Base-by-base conservation (phyloP, 352 stramenopile species). In the Globisporangium viniferum region DNA sequence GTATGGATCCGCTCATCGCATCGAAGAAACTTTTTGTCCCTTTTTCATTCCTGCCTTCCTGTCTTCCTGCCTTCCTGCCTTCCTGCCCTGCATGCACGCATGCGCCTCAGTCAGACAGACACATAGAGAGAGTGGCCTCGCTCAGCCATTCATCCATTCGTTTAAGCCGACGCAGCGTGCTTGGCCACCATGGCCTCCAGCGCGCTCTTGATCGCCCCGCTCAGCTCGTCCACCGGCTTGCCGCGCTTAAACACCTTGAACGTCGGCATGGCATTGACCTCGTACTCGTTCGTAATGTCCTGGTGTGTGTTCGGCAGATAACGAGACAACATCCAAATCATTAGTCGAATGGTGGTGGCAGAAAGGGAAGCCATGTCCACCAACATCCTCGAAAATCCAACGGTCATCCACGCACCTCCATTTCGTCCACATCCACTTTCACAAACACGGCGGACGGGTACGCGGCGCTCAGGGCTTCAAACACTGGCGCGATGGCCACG, bases 171-270 rank as follows among this genome's bases (percentile, higher is more conserved):
- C 54, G 44, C 8, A 6, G 68, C 67, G 70, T 88, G 79, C 60
- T 82, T 85, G 51, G 73, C 74, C 24, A 90, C 72, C 58, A 89
- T 82, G 69, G 70, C 81, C 66, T 84, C 76, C 10, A 92, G 72
- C 31, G 79, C 81, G 51, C 68, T 84, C 61, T 78, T 74, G 65
- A 92, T 91, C 46, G 91, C 91, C 56, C 89, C 93, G 22, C 72
- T 81, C 22, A 98, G 72, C 76, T 97, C 81, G 46, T 97, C 87
- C 4, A 98, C 86, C 63, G 91, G 94, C n/a, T 81, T 82, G 59
- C 92, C 91, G 33, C 79, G 69, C 74, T 97, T 97, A 76, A 90
- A 98, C 59, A 98, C 86, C 69, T 98, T 93, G 74, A 98, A 98
- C 27, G 91, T 98, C 12, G 94, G 95, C 86, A 98, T 94, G 36